Percentiles rank a stretch among this genome's conserved stretches.
Conservation (phyloP, 345 rosid species). For the Cardiospermum halicacabum region DNA sequence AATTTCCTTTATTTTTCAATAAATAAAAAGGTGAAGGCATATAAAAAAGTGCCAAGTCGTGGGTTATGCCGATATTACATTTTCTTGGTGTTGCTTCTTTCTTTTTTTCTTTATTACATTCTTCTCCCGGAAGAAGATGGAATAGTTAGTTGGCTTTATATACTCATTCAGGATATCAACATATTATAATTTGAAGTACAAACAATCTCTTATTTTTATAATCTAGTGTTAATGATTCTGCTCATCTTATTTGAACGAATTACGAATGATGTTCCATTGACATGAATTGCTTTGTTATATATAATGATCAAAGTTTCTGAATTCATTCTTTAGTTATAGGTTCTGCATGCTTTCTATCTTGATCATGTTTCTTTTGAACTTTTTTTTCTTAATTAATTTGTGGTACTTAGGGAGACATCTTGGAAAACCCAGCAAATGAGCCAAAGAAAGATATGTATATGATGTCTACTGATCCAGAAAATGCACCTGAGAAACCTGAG, state of each 20-base stretch:
- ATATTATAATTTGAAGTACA: background rate
- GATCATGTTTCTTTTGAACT: conserved; percentile 5
- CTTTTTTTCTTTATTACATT: background rate
- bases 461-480: conserved; percentile 88
- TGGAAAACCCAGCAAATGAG: conserved; percentile 93
- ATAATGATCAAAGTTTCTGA: background rate
- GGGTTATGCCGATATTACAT: background rate
- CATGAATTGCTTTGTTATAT: background rate
- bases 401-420: conserved; percentile 69
- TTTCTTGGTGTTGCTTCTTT: background rate
- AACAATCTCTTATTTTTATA: background rate
- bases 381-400: background rate
- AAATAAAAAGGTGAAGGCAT: too few relatives aligned
- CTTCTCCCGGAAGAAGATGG: background rate
- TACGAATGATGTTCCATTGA: too few relatives aligned
- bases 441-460: conserved; percentile 92
- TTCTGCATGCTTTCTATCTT: conserved; percentile 1
- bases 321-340: background rate
- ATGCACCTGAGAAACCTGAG: conserved; percentile 82
- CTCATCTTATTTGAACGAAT: background rate
- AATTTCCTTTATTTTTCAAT: background rate
- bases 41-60: too few relatives aligned
- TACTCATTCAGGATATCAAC: background rate
- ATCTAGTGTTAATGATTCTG: background rate
- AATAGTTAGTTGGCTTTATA: background rate